Evolutionary conservation across 164 flowering plant species (phyloP), one percentile per base, ranked within the genome.

Genomic region (Piper betle): DNA sequence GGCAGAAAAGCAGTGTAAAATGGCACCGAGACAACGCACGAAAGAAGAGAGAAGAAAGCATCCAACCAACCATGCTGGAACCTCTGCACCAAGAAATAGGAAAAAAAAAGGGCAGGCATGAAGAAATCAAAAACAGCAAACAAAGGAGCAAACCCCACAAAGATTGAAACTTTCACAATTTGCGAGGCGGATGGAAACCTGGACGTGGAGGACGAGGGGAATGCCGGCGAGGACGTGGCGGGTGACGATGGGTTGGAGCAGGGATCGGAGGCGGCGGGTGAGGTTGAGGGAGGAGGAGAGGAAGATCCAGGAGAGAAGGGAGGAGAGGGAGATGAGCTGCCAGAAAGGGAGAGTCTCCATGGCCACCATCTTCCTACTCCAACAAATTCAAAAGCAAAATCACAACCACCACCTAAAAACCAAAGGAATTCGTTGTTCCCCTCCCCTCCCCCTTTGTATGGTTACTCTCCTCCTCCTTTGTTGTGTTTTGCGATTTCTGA

Each of bases 1-100:
- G 99, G 97, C 40, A 94, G 93, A 72, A 94, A 94, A 54, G 83
- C 96, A 66, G 99, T 94, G 72, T 94, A 94, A 67, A 94, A 94
- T 11, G 99, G 99, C 72, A 88, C 96, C 59, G 99, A 94, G 66
- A 94, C 99, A 73, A 82, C 87, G 72, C 87, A 94, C 0, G 99
- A 94, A 62, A 94, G 48, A 19, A 60, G 85, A 64, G 91, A 86
- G 71, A 94, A 94, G 10, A 94, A 69, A 55, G 78, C 78, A 72
- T 94, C 99, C 79, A 81, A 72, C 19, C 70, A 72, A 46, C 78
- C 58, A 71, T 85, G 80, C 69, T 83, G 91, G 73, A 74, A 78
- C 15, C 79, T 79, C 99, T 94, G 88, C 82, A 75, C 74, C 69
- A 39, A 55, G 37, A 63, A 42, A 62, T 46, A n/a, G 33, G 2